These are phyloP conservation scores for Calonectria hawksworthii DNA, from an alignment of 2,329 filamentous ascomycete genomes.

Conservation along the genomic window DNA sequence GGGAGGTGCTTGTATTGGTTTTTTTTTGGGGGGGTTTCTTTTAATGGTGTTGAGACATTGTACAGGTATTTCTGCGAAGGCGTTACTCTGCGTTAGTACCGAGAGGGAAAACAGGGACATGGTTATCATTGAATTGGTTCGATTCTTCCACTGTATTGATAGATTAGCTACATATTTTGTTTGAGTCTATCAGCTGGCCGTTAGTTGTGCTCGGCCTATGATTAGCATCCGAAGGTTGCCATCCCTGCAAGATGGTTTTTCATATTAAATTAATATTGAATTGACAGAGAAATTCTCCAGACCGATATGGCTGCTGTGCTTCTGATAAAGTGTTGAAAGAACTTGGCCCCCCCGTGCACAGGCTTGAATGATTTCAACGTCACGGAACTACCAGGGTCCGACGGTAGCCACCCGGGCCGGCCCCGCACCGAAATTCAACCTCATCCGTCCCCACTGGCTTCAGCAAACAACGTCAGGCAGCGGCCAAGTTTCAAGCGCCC, in stretches of 20 bases:
- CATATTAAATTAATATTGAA: neutral
- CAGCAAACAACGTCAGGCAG: neutral
- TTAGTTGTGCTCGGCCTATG: neutral
- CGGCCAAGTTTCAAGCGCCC: neutral
- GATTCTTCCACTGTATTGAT: slow-evolving; percentile 30
- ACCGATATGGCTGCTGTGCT: neutral
- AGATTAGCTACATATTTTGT: slow-evolving; percentile 27
- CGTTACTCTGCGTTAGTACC: slow-evolving; percentile 26
- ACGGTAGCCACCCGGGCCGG: neutral
- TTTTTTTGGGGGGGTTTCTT: slow-evolving; percentile 29
- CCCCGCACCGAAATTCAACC: slow-evolving; percentile 22
- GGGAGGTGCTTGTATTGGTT: slow-evolving; percentile 32
- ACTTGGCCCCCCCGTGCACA: neutral
- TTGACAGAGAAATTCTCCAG: neutral
- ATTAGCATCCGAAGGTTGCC: neutral
- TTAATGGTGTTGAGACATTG: slow-evolving; percentile 10
- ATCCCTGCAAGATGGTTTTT: neutral
- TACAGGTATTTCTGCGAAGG: slow-evolving; percentile 28
- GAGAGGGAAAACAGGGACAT: slow-evolving; percentile 20
- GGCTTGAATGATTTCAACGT: neutral
- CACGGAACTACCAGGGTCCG: neutral
- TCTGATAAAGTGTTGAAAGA: neutral
- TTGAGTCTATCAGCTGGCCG: slow-evolving; percentile 19
- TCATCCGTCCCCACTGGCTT: neutral
- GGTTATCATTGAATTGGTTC: slow-evolving; percentile 5